Percentiles rank a stretch among this genome's conserved stretches.
Evolutionary conservation across 495 filamentous ascomycete species (phyloP).

Genomic region (Podospora pseudopauciseta): DNA sequence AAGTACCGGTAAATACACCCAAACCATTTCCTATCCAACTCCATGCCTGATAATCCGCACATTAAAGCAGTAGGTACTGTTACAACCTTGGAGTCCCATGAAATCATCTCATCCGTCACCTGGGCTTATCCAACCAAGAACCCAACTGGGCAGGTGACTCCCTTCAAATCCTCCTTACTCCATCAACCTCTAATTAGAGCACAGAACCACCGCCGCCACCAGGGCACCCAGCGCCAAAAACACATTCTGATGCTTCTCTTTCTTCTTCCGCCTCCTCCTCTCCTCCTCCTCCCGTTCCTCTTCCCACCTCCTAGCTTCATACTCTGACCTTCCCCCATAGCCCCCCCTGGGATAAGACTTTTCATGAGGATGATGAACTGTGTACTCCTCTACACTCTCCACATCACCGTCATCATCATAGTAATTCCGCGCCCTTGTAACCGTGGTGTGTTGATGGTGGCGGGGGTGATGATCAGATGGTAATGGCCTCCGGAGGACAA

Average conservation of each 20-base stretch:
- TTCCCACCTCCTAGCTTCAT: not conserved
- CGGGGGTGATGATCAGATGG: not conserved
- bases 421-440: not conserved
- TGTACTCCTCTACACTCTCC: not conserved
- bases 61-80: too few relatives aligned
- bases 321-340: not conserved
- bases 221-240: not conserved
- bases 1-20: not conserved
- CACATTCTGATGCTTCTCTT: not conserved
- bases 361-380: not conserved
- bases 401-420: not conserved
- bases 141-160: not conserved
- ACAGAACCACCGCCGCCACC: not conserved
- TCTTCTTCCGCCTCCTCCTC: not conserved
- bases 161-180: not conserved
- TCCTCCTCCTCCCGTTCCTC: not conserved
- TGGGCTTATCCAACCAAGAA: too few relatives aligned
- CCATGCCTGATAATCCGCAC: too few relatives aligned
- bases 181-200: not conserved
- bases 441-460: not conserved
- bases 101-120: too few relatives aligned
- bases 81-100: too few relatives aligned
- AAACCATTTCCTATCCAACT: too few relatives aligned
- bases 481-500: not conserved
- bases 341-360: not conserved